Evolutionary conservation across 2,329 filamentous ascomycete genomes (phyloP), one percentile per base, ranked within the genome.

Genomic region (Davidsoniella eucalypti): DNA sequence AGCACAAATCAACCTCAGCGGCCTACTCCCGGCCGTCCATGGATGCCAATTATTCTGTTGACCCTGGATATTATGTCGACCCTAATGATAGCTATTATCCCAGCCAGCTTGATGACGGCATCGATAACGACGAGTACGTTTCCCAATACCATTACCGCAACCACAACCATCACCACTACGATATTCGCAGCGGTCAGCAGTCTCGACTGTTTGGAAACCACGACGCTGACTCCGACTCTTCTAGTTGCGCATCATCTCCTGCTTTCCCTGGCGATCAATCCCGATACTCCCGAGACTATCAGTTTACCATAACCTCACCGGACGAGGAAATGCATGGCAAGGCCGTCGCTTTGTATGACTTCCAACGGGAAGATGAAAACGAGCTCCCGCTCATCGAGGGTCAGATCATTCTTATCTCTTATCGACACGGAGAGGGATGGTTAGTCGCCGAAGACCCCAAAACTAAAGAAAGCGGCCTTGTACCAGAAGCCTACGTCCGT

Each of bases 261-360:
- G 71, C 70, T 26, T 72, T 69, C 54, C 69, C 66, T 51, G 75
- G 78, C 57, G 81, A 87, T 60, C 75, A 86, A 61, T 85, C 81
- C 50, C 78, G 87, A 58, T 94, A 88, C 64, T 93, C 87, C 43
- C 79, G 84, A 56, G 86, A 94, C 64, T 95, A 94, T 63, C 85
- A 93, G 58, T 94, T 95, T 63, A 93, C 87, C 16, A 94, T 94
- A 58, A 90, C 86, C 14, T 93, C 86, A 12, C 87, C 88, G 4
- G 92, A 96, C 63, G 90, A 96, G 66, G 87, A 96, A 64, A 95
- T 95, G 77, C 88, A 95, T 61, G 92, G 92, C 45, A 94, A 94
- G 62, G 88, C 87, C 9, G 86, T 98, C 25, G 92, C 92, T 5
- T 71, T 98, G 18, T 98, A 94, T 62, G 88, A 95, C 62, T 98